Evolutionary conservation across 2,329 filamentous ascomycete species (phyloP), one percentile per base, ranked within the genome.

Genomic region (Plectosphaerella plurivora): DNA sequence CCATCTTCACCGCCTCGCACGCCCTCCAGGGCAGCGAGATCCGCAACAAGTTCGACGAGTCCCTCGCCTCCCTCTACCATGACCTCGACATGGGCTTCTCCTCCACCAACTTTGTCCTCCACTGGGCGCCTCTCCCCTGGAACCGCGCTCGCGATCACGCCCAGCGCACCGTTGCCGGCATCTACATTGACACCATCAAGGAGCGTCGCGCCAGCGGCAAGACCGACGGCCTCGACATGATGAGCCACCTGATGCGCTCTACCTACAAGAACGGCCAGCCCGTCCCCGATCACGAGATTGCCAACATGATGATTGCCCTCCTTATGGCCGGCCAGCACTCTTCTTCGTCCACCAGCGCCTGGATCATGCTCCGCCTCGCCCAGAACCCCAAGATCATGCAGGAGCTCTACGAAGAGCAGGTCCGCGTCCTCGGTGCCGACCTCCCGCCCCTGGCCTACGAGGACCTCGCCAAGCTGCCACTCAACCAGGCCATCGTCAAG

Each of bases 241-340:
- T 96, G 70, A 91, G 88, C 83, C 91, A 94, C 64, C 74, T 96
- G 58, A 94, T 95, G 90, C 84, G 83, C 61, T 90, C 86, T 61
- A 79, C 76, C 22, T 96, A 96, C 81, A 96, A 95, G 76, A 83
- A 93, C 61, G 91, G 90, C 60, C 84, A 76, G 39, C 77, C 77
- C 6, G 79, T 95, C n/a, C 87, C 91, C 15, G 91, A 96, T 65
- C 79, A 87, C 63, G 90, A 96, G 69, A 82, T 95, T 53, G 90
- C 91, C 20, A 88, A 94, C 72, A 93, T 96, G 82, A 93, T 96
- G 89, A 96, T 96, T 69, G 90, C 90, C 6, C 80, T 96, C 20
- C 83, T 96, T 56, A 95, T 96, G 90, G 91, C 89, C 54, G 91
- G 91, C 52, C 91, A 96, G 68, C 91, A 96, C 74, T 93, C 88